Evolutionary conservation across 352 stramenopile species (phyloP), one percentile per base, ranked within the genome.

Genomic region (Phytophthora gonapodyides): DNA sequence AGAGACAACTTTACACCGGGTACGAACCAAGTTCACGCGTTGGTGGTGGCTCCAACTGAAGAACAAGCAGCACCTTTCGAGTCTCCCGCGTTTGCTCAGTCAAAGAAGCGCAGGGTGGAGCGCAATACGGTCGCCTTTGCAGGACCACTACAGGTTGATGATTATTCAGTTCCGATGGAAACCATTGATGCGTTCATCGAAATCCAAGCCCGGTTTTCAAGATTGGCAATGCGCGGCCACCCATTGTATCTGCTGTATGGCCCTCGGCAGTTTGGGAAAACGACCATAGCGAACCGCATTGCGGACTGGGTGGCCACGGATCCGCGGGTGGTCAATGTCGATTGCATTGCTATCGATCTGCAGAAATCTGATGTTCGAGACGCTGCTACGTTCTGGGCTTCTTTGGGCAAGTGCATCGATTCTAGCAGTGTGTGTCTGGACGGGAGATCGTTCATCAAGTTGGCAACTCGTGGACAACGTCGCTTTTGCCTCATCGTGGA

Each of bases 181-280:
- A 53, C 24, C 27, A 53, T 53, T 5, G 13, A n/a, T 13, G 37
- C 49, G 2, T 57, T 48, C 37, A 13, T 21, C 11, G 7, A 37
- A 37, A 58, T 58, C 41, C 10, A 58, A 19, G 24, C 31, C 15
- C 37, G 50, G 0, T 58, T 58, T 10, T 57, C 49, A 38, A 30
- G 34, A 35, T 37, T n/a, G 9, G 15, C 13, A 3, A 44, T 12
- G 21, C 21, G 21, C 38, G 44, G 16, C 1, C 9, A 7, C 3
- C 40, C 10, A 16, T 61, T 64, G 21, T 24, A 19, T 35, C 12
- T 67, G 15, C 33, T 74, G 15, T 64, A 63, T 34, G 66, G 61
- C 5, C 62, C 55, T 21, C 62, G 55, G 35, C 56, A 62, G 8
- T 24, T 71, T 53, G 62, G 56, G 12, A 57, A 69, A 57, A 68